A percentile compares a stretch with the other conserved stretches of the same genome.
These are phyloP conservation scores for Leccinum aurantiacum DNA, from an alignment of 768 basidiomycete species.

Conservation along the genomic window DNA sequence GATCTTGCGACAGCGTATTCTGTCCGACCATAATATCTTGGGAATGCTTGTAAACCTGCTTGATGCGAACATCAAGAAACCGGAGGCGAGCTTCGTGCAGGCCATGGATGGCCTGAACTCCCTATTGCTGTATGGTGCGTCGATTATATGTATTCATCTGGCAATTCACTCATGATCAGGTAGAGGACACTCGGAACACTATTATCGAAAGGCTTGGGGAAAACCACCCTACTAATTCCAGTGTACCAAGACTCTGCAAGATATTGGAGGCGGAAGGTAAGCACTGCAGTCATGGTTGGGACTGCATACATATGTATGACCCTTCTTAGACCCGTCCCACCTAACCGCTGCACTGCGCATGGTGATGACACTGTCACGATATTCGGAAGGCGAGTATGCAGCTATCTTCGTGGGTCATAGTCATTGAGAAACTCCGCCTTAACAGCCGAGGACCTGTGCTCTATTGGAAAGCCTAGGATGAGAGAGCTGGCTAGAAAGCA, in stretches of 20 bases:
- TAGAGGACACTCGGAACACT: neutral
- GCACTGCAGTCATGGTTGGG: too few relatives aligned
- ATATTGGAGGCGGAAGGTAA: too few relatives aligned
- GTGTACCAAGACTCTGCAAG: too few relatives aligned
- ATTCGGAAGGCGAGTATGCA: neutral
- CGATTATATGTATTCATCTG: neutral
- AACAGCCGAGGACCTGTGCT: neutral
- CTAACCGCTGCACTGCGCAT: neutral
- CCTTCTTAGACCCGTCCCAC: neutral
- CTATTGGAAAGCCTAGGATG: neutral
- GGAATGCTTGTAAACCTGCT: neutral
- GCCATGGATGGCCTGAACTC: neutral
- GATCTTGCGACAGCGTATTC: neutral
- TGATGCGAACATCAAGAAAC: neutral
- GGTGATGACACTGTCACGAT: neutral
- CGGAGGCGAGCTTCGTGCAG: neutral
- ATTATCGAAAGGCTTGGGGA: too few relatives aligned
- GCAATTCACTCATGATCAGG: neutral
- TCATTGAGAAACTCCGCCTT: neutral
- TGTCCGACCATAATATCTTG: neutral
- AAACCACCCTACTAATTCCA: too few relatives aligned
- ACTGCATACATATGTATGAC: neutral
- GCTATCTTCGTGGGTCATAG: neutral
- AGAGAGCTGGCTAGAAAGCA: neutral
- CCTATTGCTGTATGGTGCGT: neutral